A percentile compares a stretch with the other conserved stretches of the same genome.
phyloP scores from a whole-genome alignment of 2,329 filamentous ascomycete genomes.

The Cladosporium sp. region DNA sequence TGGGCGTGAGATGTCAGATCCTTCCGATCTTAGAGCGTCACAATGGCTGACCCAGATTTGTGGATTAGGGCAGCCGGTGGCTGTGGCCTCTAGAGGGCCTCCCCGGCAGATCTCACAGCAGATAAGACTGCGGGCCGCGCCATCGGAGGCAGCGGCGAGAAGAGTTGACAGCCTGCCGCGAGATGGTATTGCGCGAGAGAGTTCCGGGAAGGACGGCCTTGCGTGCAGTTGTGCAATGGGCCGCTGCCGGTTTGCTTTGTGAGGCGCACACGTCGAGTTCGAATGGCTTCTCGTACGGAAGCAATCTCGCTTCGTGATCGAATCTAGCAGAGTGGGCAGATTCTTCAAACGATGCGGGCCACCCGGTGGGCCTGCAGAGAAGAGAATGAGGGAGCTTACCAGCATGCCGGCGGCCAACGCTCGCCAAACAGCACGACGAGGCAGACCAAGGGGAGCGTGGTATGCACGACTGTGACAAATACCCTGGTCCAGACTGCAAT shows the following conservation, averaged over 20 bases:
- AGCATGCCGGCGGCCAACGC: not conserved
- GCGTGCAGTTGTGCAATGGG: not conserved
- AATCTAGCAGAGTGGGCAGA: not conserved
- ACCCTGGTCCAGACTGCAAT: constrained; percentile 2
- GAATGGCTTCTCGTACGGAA: not conserved
- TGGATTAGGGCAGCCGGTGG: constrained; percentile 17
- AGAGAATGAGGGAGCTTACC: not conserved
- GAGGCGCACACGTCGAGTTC: not conserved
- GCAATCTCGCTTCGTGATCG: not conserved
- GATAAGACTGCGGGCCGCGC: constrained; percentile 14
- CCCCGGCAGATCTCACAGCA: constrained; percentile 12
- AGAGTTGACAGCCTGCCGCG: not conserved
- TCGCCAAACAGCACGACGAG: not conserved
- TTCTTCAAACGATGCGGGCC: constrained; percentile 10
- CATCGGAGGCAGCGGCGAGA: constrained; percentile 8
- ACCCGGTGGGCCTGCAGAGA: constrained; percentile 10
- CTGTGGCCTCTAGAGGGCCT: not conserved
- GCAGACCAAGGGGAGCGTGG: constrained; percentile 7
- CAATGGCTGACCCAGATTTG: constrained; percentile 18
- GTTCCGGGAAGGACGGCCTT: constrained; percentile 6
- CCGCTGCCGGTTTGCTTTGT: not conserved
- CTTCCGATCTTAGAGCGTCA: constrained; percentile 11
- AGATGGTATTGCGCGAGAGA: not conserved
- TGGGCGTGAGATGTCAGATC: constrained; percentile 14
- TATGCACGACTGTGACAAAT: constrained; percentile 8